A percentile compares a stretch with the other conserved stretches of the same genome.
Evolutionary conservation across 345 rosid genomes (phyloP).

Genomic region (Populus simonii): DNA sequence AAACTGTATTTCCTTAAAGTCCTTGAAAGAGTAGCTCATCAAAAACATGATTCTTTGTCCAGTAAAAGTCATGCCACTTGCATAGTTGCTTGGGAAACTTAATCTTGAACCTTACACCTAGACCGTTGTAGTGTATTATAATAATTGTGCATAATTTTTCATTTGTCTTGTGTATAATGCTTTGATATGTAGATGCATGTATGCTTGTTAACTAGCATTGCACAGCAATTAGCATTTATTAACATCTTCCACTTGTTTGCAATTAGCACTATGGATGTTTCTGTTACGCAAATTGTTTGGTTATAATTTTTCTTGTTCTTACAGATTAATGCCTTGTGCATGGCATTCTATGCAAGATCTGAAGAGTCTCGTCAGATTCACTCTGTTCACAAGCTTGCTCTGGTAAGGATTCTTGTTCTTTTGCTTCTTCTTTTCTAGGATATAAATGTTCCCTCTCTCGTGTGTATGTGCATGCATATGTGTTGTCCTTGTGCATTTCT

Average conservation of each 20-base stretch:
- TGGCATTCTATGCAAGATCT: constrained; percentile 95
- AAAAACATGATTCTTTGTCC: neutral
- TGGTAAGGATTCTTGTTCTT: constrained; percentile 47
- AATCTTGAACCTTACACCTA: neutral
- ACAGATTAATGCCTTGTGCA: constrained; percentile 80
- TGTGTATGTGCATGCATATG: neutral
- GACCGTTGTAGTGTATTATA: neutral
- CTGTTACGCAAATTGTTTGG: neutral
- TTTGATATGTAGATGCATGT: neutral
- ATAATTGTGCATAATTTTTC: too few species aligned
- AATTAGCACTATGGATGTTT: neutral
- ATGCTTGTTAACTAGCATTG: neutral
- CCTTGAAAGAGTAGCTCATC: neutral
- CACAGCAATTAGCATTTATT: neutral
- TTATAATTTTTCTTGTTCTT: constrained; percentile 17
- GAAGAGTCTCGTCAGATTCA: constrained; percentile 89
- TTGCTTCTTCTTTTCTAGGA: neutral
- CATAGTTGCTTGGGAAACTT: neutral
- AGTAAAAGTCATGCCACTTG: neutral
- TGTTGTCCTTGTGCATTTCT: neutral
- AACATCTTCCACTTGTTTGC: neutral
- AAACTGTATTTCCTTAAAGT: neutral
- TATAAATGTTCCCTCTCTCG: neutral
- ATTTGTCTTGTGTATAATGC: neutral
- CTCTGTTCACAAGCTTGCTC: constrained; percentile 91